Percentiles rank a stretch among this genome's conserved stretches.
phyloP scores from a whole-genome alignment of 2,329 filamentous ascomycete genomes.

The Verticillium zaregamsianum region DNA sequence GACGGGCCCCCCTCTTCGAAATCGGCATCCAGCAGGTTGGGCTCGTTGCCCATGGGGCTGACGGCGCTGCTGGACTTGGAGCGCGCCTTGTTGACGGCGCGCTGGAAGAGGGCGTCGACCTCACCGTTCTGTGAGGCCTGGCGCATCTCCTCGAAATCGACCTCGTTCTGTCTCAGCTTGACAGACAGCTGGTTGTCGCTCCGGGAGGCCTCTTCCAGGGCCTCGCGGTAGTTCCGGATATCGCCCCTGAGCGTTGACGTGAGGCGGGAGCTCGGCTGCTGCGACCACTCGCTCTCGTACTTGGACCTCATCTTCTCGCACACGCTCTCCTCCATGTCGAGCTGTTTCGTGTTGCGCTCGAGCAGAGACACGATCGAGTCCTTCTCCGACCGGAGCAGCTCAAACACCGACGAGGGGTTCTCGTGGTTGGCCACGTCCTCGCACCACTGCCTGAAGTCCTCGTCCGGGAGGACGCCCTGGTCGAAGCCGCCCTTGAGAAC shows the following conservation, averaged over 20 bases:
- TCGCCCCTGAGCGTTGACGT: conserved; percentile 85
- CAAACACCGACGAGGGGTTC: conserved; percentile 73
- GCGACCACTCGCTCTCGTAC: conserved; percentile 93
- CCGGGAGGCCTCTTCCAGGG: conserved; percentile 80
- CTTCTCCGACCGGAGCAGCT: conserved; percentile 73
- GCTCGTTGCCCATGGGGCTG: conserved; percentile 61
- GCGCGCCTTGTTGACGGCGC: conserved; percentile 75
- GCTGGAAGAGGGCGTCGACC: conserved; percentile 83
- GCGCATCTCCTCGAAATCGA: conserved; percentile 93
- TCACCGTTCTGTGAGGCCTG: conserved; percentile 82
- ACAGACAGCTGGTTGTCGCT: conserved; percentile 81
- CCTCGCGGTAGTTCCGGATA: conserved; percentile 81
- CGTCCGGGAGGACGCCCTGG: conserved; percentile 80
- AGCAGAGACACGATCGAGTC: conserved; percentile 67
- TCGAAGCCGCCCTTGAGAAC: conserved; percentile 91
- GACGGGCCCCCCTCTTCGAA: conserved; percentile 77
- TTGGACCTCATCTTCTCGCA: conserved; percentile 99
- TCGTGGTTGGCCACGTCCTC: conserved; percentile 86
- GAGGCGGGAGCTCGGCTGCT: conserved; percentile 87
- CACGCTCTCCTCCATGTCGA: conserved; percentile 96
- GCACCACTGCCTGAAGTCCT: conserved; percentile 92
- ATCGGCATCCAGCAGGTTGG: conserved; percentile 85
- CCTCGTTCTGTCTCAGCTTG: conserved; percentile 81
- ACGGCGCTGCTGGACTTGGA: conserved; percentile 56
- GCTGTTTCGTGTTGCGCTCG: conserved; percentile 77